Evolutionary conservation across 345 rosid species (phyloP).

Genomic region (Hibiscus trionum): DNA sequence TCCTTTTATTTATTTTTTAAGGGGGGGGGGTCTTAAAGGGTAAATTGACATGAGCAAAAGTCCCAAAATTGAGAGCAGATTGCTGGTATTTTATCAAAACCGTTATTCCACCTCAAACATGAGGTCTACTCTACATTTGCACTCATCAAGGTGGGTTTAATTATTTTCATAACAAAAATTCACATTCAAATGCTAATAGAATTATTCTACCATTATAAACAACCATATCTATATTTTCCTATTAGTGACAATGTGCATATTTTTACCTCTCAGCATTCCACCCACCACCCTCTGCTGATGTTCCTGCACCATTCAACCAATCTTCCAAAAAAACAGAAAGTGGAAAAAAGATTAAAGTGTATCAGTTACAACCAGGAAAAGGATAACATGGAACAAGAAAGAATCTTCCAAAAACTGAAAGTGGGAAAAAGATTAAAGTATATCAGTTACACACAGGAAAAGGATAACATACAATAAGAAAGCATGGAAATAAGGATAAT

Average conservation of each 20-base stretch:
- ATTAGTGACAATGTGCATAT: background rate
- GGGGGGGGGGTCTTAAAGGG: background rate
- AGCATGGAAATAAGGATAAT: background rate
- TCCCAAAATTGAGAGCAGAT: background rate
- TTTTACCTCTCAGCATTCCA: conserved; percentile 62
- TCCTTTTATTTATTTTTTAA: too few relatives aligned
- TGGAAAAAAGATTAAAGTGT: background rate
- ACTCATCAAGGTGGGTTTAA: background rate
- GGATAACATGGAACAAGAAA: background rate
- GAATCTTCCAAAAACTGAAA: conserved; percentile 30
- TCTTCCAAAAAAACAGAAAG: conserved; percentile 26
- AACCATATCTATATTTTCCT: background rate
- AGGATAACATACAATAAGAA: background rate
- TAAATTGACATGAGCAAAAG: background rate
- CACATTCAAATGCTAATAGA: background rate
- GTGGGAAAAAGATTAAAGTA: background rate
- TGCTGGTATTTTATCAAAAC: background rate
- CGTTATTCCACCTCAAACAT: background rate
- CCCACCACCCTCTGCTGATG: conserved; percentile 49
- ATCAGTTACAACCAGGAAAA: background rate
- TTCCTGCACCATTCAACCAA: conserved; percentile 58
- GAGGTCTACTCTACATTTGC: background rate
- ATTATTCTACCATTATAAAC: background rate
- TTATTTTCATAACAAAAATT: background rate
- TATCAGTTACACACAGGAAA: background rate